Evolutionary conservation across 495 filamentous ascomycete genomes (phyloP).

Genomic region (Polyplosphaeria fusca): DNA sequence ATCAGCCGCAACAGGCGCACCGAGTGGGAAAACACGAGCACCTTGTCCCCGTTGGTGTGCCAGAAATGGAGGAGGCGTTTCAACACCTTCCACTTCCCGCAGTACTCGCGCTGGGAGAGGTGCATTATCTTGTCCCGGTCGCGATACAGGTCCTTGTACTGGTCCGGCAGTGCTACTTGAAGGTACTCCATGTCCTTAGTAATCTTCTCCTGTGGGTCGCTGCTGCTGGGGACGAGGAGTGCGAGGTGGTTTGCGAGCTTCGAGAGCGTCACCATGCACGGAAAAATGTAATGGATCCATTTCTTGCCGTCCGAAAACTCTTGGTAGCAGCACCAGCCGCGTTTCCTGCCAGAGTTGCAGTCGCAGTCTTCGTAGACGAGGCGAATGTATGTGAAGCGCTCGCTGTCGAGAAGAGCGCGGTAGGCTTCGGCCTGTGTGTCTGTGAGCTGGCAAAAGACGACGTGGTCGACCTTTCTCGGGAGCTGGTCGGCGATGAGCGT

Average conservation of each 20-base stretch:
- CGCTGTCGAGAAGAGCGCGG: slow-evolving; percentile 70
- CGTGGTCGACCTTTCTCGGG: slow-evolving; percentile 91
- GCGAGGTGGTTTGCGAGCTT: slow-evolving; percentile 92
- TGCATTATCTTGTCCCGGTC: slow-evolving; percentile 75
- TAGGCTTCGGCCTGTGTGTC: slow-evolving; percentile 81
- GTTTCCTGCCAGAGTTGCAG: slow-evolving; percentile 66
- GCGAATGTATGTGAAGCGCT: slow-evolving; percentile 67
- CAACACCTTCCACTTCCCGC: slow-evolving; percentile 95
- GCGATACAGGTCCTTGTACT: slow-evolving; percentile 72
- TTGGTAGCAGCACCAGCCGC: slow-evolving; percentile 78
- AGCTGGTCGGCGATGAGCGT: slow-evolving; percentile 87
- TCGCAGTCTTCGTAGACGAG: slow-evolving; percentile 62
- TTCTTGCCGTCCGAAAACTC: slow-evolving; percentile 54
- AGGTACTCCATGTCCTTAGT: slow-evolving; percentile 74
- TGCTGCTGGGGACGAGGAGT: slow-evolving; percentile 71
- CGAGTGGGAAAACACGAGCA: slow-evolving; percentile 86
- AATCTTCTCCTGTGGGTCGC: slow-evolving; percentile 72
- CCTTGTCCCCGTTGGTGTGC: slow-evolving; percentile 87
- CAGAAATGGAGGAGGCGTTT: slow-evolving; percentile 84
- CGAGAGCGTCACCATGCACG: slow-evolving; percentile 73
- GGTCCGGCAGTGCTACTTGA: slow-evolving; percentile 67
- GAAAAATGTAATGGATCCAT: slow-evolving; percentile 83
- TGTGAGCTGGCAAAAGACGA: slow-evolving; percentile 92
- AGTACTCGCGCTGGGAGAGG: slow-evolving; percentile 86
- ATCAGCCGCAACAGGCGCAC: slow-evolving; percentile 84